Base-by-base conservation (phyloP, 2,329 filamentous ascomycete genomes). In the Cercospora sp. region DNA sequence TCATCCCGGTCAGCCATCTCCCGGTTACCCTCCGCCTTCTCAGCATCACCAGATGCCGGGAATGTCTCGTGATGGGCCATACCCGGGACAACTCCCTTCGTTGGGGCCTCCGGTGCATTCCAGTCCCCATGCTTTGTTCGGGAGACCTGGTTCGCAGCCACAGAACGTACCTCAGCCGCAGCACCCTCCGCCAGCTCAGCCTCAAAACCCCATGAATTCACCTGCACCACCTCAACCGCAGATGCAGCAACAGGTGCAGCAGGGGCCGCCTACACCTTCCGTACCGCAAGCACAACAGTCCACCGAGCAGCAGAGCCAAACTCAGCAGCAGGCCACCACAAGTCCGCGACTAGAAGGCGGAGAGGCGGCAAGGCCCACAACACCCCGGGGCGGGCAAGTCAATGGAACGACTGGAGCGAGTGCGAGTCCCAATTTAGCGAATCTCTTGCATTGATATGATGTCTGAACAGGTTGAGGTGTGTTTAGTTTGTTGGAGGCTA, bases 401-500 rank as follows among this genome's bases (percentile, higher is more conserved):
- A 74, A 73, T 58, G 72, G 72, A 10, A 64, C 61, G 13, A 65
- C 66, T 30, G 78, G 78, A 16, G 78, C 83, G 13, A 84, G 82
- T 69, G 82, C 82, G 12, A 84, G 82, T 69, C 83, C 83, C 13
- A 83, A 80, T 67, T 75, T 85, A 73, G 79, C 80, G 65, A 84
- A 85, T 72, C 71, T 85, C 67, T 73, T 85, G 69, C 80, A 82
- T 74, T 83, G 51, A 58, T 40, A 24, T 64, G 21, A n/a, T 18
- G 28, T n/a, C n/a, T 32, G 9, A 16, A 30, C 24, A 26, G 30
- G n/a, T 58, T 18, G 24, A 58, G 21, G 30, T 58, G 49, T 57
- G 53, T 30, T 28, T n/a, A 58, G 9, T 5, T 58, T 18, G 21
- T 30, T 58, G 13, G 53, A 58, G 53, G 53, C 53, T n/a, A 58